Evolutionary conservation across 257 asterid species (phyloP).

Genomic region (Leptodermis oblonga): DNA sequence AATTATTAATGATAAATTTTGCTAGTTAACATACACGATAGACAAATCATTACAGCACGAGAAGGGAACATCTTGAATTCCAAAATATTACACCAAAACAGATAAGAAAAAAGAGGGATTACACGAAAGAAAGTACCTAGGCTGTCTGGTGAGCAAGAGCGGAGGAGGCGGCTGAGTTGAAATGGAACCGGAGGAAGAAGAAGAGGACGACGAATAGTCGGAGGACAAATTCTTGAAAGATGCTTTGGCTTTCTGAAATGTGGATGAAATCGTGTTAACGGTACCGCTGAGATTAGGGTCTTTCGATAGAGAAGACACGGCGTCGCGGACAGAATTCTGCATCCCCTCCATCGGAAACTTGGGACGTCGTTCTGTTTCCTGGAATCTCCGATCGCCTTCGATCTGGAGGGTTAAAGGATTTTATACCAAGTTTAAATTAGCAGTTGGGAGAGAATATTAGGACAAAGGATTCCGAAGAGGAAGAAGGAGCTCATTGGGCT

Average conservation of each 20-base stretch:
- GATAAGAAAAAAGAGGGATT: not conserved
- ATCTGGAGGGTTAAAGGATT: not conserved
- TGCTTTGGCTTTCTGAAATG: conserved; percentile 41
- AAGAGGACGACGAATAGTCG: conserved; percentile 19
- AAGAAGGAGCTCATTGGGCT: too few species aligned
- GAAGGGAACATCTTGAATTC: not conserved
- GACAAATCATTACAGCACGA: not conserved
- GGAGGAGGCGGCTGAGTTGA: conserved; percentile 38
- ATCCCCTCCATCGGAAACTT: conserved; percentile 53
- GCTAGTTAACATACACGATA: not conserved
- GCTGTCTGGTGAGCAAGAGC: conserved; percentile 41
- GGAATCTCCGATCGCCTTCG: too few species aligned
- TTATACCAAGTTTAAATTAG: too few species aligned
- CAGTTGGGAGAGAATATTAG: too few species aligned
- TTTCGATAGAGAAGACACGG: conserved; percentile 42
- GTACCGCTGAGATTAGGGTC: conserved; percentile 38
- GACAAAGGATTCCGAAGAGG: too few species aligned
- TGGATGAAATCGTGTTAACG: conserved; percentile 35
- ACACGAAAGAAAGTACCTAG: conserved; percentile 45
- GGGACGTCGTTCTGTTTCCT: too few species aligned
- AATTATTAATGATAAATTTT: too few species aligned
- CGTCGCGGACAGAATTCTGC: conserved; percentile 42
- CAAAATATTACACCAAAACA: not conserved
- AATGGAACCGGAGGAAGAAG: conserved; percentile 30
- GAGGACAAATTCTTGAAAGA: conserved; percentile 25